Conservation (phyloP, 1,139 yeast genomes). For the Suhomyces coccinellae region DNA sequence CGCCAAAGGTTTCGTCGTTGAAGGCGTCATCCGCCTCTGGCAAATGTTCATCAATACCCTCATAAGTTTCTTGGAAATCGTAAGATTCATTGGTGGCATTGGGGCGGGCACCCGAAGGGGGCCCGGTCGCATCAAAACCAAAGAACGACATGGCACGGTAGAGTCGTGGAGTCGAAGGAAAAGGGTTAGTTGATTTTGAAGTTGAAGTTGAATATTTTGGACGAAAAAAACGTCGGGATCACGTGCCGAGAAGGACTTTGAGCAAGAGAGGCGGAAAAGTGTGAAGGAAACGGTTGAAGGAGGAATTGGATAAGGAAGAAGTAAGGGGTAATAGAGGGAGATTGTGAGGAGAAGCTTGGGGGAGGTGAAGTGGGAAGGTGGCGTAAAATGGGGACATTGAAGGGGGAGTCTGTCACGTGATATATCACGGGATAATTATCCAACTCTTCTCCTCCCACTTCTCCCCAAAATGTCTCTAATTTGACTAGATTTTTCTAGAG, state of each 20-base stretch:
- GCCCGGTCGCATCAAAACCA: slow-evolving; percentile 53
- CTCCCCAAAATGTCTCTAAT: too few relatives aligned
- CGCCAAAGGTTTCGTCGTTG: slow-evolving; percentile 88
- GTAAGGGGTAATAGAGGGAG: neutral
- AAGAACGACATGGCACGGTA: slow-evolving; percentile 50
- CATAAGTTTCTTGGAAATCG: slow-evolving; percentile 85
- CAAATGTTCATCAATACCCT: slow-evolving; percentile 69
- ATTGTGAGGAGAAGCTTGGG: too few relatives aligned
- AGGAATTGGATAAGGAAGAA: neutral
- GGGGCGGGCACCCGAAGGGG: slow-evolving; percentile 25
- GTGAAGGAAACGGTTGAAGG: neutral
- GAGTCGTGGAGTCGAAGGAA: neutral
- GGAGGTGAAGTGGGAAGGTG: neutral
- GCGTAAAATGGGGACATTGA: too few relatives aligned
- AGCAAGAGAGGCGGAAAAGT: neutral
- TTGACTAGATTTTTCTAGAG: too few relatives aligned
- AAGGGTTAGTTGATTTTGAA: neutral
- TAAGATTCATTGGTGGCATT: slow-evolving; percentile 33
- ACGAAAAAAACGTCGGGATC: slow-evolving; percentile 11
- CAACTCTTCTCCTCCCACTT: too few relatives aligned
- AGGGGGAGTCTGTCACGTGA: too few relatives aligned
- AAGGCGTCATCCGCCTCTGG: slow-evolving; percentile 77
- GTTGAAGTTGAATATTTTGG: slow-evolving; percentile 2
- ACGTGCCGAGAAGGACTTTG: slow-evolving; percentile 1
- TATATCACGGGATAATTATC: too few relatives aligned